Conservation (phyloP, 2,329 filamentous ascomycete species). For the Davidsoniella neocaledoniae region DNA sequence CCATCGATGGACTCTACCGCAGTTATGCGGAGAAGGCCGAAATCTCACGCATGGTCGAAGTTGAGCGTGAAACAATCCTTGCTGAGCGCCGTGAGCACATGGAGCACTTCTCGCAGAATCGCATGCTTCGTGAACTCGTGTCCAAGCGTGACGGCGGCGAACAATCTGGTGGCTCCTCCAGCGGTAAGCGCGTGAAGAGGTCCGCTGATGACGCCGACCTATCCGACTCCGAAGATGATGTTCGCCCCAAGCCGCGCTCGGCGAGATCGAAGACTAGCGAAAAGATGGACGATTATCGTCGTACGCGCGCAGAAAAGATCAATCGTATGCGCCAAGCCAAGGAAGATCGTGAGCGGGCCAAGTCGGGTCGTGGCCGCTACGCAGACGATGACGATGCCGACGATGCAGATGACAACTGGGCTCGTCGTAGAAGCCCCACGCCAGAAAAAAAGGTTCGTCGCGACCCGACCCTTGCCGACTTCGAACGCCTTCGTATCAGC, state of each 20-base stretch:
- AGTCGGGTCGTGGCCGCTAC: constrained; percentile 24
- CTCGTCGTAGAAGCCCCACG: constrained; percentile 36
- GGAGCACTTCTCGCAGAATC: constrained; percentile 66
- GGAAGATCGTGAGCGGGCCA: constrained; percentile 34
- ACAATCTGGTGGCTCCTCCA: constrained; percentile 26
- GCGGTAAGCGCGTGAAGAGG: constrained; percentile 51
- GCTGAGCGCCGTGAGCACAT: constrained; percentile 74
- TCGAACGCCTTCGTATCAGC: constrained; percentile 69
- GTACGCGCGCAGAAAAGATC: constrained; percentile 46
- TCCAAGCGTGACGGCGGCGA: constrained; percentile 46
- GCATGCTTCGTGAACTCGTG: constrained; percentile 63
- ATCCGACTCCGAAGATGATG: constrained; percentile 59
- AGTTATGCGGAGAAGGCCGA: constrained; percentile 56
- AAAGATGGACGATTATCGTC: constrained; percentile 40
- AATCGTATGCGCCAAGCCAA: constrained; percentile 46
- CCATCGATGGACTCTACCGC: constrained; percentile 73
- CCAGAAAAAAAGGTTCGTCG: constrained; percentile 41
- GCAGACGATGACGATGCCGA: constrained; percentile 47
- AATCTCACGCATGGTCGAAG: constrained; percentile 75
- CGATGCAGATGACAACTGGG: constrained; percentile 69
- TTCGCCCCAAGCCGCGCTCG: constrained; percentile 43
- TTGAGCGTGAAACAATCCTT: constrained; percentile 78
- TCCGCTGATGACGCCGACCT: constrained; percentile 66
- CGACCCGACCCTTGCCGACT: constrained; percentile 51
- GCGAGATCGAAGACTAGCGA: constrained; percentile 3